These are phyloP conservation scores for Ensete ventricosum DNA, from an alignment of 176 grass and related monocot species.

Conservation along the genomic window DNA sequence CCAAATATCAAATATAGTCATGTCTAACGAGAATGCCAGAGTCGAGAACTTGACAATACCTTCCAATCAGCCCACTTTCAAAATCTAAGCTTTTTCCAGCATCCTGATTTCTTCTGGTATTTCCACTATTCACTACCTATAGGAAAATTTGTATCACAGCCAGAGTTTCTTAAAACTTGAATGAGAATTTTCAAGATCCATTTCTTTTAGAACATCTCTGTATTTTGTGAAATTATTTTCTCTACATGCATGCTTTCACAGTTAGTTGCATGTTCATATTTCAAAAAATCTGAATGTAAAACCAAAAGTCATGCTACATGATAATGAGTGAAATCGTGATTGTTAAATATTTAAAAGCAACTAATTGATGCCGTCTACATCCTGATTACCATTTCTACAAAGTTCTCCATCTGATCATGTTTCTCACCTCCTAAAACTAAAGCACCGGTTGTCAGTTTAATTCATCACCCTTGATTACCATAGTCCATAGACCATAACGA, in stretches of 20 bases:
- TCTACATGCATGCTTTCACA: background rate
- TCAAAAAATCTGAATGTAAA: too few relatives aligned
- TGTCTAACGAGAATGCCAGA: background rate
- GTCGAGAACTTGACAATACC: conserved; percentile 27
- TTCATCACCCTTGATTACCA: background rate
- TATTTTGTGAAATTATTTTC: background rate
- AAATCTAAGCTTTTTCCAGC: conserved; percentile 28
- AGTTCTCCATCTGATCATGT: background rate
- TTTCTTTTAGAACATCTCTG: background rate
- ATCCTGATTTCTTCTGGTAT: conserved; percentile 31
- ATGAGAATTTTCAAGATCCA: background rate
- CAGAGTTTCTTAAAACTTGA: conserved; percentile 5
- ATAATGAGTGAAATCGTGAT: too few relatives aligned
- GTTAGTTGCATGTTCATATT: background rate
- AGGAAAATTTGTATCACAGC: conserved; percentile 11
- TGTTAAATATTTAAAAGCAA: too few relatives aligned
- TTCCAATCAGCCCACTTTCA: conserved; percentile 32
- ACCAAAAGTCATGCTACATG: too few relatives aligned
- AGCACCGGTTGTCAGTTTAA: background rate
- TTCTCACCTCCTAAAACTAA: too few relatives aligned
- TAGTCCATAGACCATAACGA: background rate
- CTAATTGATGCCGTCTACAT: background rate
- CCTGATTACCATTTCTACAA: background rate
- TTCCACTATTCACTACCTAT: conserved; percentile 35
- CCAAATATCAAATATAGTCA: background rate